These are phyloP conservation scores for Aspergillus fumigatiaffinis DNA, from an alignment of 2,329 filamentous ascomycete species.

Conservation along the genomic window DNA sequence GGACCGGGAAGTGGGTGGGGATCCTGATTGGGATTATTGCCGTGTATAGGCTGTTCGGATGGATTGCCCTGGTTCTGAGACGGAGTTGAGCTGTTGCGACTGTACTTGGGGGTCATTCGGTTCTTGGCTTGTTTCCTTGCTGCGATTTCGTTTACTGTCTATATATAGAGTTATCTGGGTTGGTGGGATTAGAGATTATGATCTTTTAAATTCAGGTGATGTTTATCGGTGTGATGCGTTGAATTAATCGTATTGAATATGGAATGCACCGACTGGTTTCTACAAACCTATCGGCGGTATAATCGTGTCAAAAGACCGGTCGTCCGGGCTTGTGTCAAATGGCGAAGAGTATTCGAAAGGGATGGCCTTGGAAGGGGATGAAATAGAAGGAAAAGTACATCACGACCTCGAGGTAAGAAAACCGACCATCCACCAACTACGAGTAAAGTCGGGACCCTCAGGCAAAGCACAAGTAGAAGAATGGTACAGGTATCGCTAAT, in stretches of 20 bases:
- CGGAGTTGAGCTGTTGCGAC: slow-evolving; percentile 3
- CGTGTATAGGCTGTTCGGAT: slow-evolving; percentile 67
- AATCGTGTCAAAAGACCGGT: background rate
- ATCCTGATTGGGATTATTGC: slow-evolving; percentile 73
- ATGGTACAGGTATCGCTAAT: background rate
- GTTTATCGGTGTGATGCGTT: background rate
- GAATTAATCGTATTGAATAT: background rate
- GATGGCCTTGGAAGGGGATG: background rate
- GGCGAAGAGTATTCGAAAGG: background rate
- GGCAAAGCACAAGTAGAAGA: background rate
- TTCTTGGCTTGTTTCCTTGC: background rate
- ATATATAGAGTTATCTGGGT: background rate
- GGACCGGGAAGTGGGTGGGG: slow-evolving; percentile 66
- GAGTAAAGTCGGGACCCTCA: background rate
- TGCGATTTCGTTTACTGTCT: background rate
- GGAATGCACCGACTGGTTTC: background rate
- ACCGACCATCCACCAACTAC: background rate
- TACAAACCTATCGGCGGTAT: background rate
- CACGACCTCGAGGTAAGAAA: background rate
- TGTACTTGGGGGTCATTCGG: background rate
- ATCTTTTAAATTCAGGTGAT: background rate
- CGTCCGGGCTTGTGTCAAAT: background rate
- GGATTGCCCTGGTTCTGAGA: slow-evolving; percentile 50
- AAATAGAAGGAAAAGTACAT: background rate
- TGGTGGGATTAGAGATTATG: background rate